A percentile compares a stretch with the other conserved stretches of the same genome.
Evolutionary conservation across 768 basidiomycete genomes (phyloP).

Genomic region (Leccinum broughii): DNA sequence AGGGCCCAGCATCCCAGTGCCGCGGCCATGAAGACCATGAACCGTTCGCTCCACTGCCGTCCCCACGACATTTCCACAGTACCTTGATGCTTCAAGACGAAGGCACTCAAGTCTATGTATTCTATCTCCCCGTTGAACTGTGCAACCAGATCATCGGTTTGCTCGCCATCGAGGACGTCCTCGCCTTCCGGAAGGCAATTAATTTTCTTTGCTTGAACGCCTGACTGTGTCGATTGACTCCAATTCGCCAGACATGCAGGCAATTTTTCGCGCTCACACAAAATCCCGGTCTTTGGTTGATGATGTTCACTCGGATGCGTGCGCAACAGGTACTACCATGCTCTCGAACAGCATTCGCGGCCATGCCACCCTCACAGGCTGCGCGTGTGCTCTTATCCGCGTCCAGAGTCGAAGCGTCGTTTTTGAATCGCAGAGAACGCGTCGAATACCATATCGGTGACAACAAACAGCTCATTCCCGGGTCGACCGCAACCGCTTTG

Average conservation of each 20-base stretch:
- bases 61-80: background rate
- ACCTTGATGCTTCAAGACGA: background rate
- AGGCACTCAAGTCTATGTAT: background rate
- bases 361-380: constrained; percentile 11
- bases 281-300: constrained; percentile 21
- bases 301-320: constrained; percentile 14
- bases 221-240: background rate
- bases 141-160: constrained; percentile 13
- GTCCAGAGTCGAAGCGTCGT: constrained; percentile 15
- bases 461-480: background rate
- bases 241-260: constrained; percentile 26
- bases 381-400: constrained; percentile 19
- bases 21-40: background rate
- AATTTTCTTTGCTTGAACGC: background rate
- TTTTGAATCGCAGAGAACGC: constrained; percentile 15
- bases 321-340: constrained; percentile 17
- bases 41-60: background rate
- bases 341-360: constrained; percentile 12
- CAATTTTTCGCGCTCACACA: constrained; percentile 18
- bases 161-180: constrained; percentile 17
- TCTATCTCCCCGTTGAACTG: constrained; percentile 21
- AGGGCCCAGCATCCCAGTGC: too few relatives aligned
- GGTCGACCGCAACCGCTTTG: background rate
- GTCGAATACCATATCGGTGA: background rate
- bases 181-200: constrained; percentile 20